Percentiles rank a stretch among this genome's conserved stretches.
phyloP scores from a whole-genome alignment of 768 basidiomycete genomes.

The Lenzites betulinus region DNA sequence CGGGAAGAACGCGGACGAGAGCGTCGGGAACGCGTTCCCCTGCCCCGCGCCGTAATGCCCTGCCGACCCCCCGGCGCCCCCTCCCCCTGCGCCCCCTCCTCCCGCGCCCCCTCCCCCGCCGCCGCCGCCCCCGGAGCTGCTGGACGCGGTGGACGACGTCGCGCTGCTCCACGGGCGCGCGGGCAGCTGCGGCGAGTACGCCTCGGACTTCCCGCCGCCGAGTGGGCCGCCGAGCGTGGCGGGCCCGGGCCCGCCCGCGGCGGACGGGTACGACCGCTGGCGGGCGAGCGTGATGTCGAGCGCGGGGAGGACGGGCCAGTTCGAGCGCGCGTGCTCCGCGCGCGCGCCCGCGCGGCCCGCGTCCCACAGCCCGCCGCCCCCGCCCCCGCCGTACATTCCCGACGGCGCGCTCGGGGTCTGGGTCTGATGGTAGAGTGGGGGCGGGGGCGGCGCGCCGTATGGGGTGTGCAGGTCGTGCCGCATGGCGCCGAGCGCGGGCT shows the following conservation, averaged over 20 bases:
- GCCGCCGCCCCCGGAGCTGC: slow-evolving; percentile 18
- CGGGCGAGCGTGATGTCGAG: slow-evolving; percentile 26
- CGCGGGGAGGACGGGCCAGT: slow-evolving; percentile 28
- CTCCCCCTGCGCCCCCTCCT: no score
- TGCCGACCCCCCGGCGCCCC: no score
- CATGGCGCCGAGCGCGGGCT: slow-evolving; percentile 12
- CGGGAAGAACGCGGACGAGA: slow-evolving; percentile 61
- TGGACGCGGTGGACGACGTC: slow-evolving; percentile 25
- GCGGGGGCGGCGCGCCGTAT: neutral
- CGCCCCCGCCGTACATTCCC: slow-evolving; percentile 2
- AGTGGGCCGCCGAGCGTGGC: neutral
- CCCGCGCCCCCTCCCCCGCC: no score
- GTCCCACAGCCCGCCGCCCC: slow-evolving; percentile 22
- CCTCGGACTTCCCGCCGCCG: slow-evolving; percentile 21
- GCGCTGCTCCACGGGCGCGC: slow-evolving; percentile 29
- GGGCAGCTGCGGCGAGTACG: slow-evolving; percentile 27
- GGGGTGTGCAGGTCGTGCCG: slow-evolving; percentile 2
- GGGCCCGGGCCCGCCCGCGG: neutral
- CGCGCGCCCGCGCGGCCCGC: slow-evolving; percentile 1
- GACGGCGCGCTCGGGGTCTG: neutral
- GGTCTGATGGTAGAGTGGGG: slow-evolving; percentile 10
- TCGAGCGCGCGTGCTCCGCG: slow-evolving; percentile 13
- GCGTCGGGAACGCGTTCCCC: slow-evolving; percentile 46
- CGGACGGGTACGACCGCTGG: slow-evolving; percentile 15
- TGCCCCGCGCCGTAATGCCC: no score